Conservation (phyloP, 352 stramenopile species). For the Globisporangium barbulae region DNA sequence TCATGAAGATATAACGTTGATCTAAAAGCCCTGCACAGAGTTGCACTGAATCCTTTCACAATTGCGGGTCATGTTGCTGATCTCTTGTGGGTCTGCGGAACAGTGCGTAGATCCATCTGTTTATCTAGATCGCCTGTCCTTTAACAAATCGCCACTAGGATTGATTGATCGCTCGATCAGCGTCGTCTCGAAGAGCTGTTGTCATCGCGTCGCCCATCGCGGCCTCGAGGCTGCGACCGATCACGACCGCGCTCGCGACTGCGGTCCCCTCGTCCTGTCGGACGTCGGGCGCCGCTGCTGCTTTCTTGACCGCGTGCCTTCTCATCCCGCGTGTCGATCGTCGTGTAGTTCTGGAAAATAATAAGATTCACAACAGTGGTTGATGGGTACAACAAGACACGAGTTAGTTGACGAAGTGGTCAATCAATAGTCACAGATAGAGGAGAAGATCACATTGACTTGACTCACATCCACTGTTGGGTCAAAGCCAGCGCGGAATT, state of each 20-base stretch:
- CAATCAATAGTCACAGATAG: background rate
- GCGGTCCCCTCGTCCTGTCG: background rate
- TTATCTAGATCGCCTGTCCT: background rate
- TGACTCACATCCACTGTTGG: slow-evolving; percentile 47
- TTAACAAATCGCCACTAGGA: background rate
- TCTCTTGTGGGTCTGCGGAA: background rate
- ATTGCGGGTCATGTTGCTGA: background rate
- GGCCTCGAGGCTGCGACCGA: background rate
- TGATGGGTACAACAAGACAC: background rate
- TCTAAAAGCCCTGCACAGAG: background rate
- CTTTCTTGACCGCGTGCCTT: background rate
- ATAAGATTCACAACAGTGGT: background rate
- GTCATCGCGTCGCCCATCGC: slow-evolving; percentile 1
- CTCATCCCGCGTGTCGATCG: slow-evolving; percentile 52
- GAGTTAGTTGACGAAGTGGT: background rate
- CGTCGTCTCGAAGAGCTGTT: slow-evolving; percentile 1
- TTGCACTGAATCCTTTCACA: background rate
- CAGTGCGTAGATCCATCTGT: background rate
- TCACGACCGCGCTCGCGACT: slow-evolving; percentile 1
- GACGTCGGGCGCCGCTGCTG: background rate
- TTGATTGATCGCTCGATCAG: background rate
- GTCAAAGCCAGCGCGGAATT: slow-evolving; percentile 62
- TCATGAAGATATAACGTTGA: no score
- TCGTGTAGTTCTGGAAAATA: slow-evolving; percentile 56
- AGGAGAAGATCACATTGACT: slow-evolving; percentile 5